Evolutionary conservation across 192 early-diverging fungal species (phyloP), one percentile per base, ranked within the genome.

Genomic region (Piromyces finnis): DNA sequence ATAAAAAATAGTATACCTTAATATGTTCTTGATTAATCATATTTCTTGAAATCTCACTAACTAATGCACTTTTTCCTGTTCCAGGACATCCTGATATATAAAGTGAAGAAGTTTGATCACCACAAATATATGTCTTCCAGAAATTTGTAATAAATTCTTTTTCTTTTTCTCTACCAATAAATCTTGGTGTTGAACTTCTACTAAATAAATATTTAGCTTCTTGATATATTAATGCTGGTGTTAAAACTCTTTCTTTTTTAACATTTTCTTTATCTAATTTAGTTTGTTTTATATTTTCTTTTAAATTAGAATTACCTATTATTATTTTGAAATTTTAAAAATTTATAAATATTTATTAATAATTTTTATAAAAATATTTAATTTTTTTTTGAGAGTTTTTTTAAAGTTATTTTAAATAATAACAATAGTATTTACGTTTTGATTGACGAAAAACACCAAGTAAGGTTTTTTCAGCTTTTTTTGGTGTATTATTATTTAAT

Each of bases 21-120:
- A 4, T 22, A 11, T 68, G 51, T 35, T 81, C 80, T 30, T 29
- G n/a, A 28, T 81, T 79, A 79, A 29, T 29, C 79, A 36, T 59
- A n/a, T 3, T 29, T 35, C 13, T 79, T 17, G 87, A 81, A 18
- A 92, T 83, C 78, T 94, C 89, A 17, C 85, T 87, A 29, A 95
- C 79, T 30, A 95, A 88, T 4, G 95, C 96, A 14, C 94, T 98
- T 85, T 98, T 98, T 51, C 97, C 97, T 28, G 97, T 98, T 9
- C 97, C 97, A 0, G 97, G 97, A 77, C 89, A 90, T 2, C 97
- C 97, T 12, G 94, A 93, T 22, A 98, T 91, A 83, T 98, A 98
- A 35, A 94, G 84, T 78, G 90, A 92, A 13, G 90, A 92, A 11
- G 91, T 80, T 77, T 86, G 86, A 32, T 86, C 81, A 0, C 32